Evolutionary conservation across 2,329 filamentous ascomycete genomes (phyloP).

Genomic region (Talaromyces albobiverticillius): DNA sequence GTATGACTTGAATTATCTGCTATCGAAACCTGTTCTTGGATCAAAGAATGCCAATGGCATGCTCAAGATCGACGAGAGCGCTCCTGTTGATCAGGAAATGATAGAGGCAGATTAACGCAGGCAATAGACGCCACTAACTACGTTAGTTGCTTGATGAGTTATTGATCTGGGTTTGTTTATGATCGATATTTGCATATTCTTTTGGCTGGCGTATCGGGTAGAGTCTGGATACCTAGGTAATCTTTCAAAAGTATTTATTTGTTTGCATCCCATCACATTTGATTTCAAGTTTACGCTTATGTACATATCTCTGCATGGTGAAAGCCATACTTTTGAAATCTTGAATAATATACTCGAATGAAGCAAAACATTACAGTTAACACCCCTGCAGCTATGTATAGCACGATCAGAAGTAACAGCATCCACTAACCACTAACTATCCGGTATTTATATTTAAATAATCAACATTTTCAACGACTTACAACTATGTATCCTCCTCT

Average conservation of each 20-base stretch:
- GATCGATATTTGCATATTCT: constrained; percentile 14
- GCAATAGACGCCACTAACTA: too few species aligned
- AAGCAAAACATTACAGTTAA: too few species aligned
- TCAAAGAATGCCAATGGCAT: constrained; percentile 25
- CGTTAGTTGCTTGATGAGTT: background rate
- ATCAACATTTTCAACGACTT: too few species aligned
- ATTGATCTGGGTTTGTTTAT: constrained; percentile 11
- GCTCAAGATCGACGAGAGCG: constrained; percentile 30
- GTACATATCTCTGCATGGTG: constrained; percentile 7
- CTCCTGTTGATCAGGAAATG: constrained; percentile 15
- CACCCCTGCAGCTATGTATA: background rate
- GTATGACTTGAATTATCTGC: constrained; percentile 82
- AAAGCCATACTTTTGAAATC: constrained; percentile 37
- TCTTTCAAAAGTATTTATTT: constrained; percentile 20
- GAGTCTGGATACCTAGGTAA: constrained; percentile 27
- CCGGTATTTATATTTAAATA: too few species aligned
- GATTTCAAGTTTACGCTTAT: constrained; percentile 2
- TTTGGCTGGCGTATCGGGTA: constrained; percentile 17
- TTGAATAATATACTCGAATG: too few species aligned
- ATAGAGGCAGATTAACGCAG: constrained; percentile 20
- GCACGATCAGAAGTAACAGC: too few species aligned
- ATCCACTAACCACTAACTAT: too few species aligned
- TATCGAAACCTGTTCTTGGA: constrained; percentile 50
- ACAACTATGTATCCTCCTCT: too few species aligned
- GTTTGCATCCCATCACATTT: constrained; percentile 4